Percentiles rank a stretch among this genome's conserved stretches.
phyloP scores from a whole-genome alignment of 495 filamentous ascomycete genomes.

The Aspergillus carlsbadensis region DNA sequence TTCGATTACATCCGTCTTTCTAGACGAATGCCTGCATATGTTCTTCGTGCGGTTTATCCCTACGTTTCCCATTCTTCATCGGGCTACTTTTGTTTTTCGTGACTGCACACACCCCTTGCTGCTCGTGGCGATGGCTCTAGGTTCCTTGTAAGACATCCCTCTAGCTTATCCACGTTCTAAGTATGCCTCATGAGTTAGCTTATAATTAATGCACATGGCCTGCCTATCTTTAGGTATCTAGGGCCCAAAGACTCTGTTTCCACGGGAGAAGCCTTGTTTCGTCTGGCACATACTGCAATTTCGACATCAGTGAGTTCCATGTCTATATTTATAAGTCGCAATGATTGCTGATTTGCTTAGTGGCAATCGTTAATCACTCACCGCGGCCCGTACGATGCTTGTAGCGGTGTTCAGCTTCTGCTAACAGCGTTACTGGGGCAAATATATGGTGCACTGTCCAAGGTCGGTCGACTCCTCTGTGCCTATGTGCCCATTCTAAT shows the following conservation, averaged over 20 bases:
- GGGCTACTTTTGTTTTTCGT: conserved; percentile 49
- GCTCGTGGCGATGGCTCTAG: conserved; percentile 50
- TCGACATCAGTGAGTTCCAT: conserved; percentile 38
- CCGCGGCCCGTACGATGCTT: conserved; percentile 45
- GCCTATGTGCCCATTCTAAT: not conserved
- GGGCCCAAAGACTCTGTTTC: conserved; percentile 45
- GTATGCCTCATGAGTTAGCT: too few relatives aligned
- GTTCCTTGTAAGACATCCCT: conserved; percentile 32
- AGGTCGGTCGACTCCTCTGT: conserved; percentile 21
- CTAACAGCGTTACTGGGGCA: conserved; percentile 47
- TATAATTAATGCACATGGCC: too few relatives aligned
- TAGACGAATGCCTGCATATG: conserved; percentile 51
- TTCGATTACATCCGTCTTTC: conserved; percentile 48
- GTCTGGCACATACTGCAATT: conserved; percentile 47
- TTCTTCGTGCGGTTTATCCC: conserved; percentile 52
- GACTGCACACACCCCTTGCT: conserved; percentile 49
- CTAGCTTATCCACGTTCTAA: too few relatives aligned
- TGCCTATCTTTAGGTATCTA: conserved; percentile 24
- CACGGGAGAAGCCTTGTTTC: conserved; percentile 49
- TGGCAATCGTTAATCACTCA: conserved; percentile 51
- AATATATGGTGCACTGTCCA: conserved; percentile 47
- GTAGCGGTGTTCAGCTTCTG: conserved; percentile 47
- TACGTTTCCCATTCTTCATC: conserved; percentile 49
- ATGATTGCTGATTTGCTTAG: conserved; percentile 11
- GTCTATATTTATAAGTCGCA: not conserved